Evolutionary conservation across 1,284 basidiomycete species (phyloP).

Genomic region (Ganoderma lucidum): DNA sequence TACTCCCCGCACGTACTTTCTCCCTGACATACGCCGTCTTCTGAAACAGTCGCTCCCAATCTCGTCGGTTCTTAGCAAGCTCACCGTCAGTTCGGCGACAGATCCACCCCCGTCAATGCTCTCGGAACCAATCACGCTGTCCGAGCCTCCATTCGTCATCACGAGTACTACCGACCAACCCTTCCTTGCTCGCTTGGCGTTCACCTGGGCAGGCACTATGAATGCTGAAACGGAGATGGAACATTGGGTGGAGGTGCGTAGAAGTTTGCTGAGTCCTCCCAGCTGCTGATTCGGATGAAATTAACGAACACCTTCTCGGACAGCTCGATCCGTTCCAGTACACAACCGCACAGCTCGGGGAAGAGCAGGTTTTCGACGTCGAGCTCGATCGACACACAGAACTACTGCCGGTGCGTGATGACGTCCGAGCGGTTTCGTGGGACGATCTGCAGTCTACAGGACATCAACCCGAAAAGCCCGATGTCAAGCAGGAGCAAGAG

Average conservation of each 20-base stretch:
- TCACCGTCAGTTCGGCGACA: constrained; percentile 57
- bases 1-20: background rate
- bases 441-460: constrained; percentile 24
- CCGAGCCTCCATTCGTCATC: constrained; percentile 64
- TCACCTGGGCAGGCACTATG: constrained; percentile 55
- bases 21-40: background rate
- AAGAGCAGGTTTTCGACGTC: constrained; percentile 76
- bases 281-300: background rate
- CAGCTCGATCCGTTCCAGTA: constrained; percentile 69
- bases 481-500: constrained; percentile 19
- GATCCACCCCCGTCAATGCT: constrained; percentile 49
- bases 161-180: constrained; percentile 63
- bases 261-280: constrained; percentile 1
- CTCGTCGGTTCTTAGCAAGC: constrained; percentile 57
- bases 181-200: constrained; percentile 68
- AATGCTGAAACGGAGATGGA: constrained; percentile 60
- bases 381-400: constrained; percentile 71
- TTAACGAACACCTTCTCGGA: background rate
- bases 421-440: constrained; percentile 32
- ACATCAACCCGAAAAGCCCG: background rate
- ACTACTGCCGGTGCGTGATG: constrained; percentile 51
- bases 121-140: constrained; percentile 44
- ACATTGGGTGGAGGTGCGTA: constrained; percentile 78
- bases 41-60: constrained; percentile 58
- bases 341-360: constrained; percentile 59